These are phyloP conservation scores for Irpex lacteus DNA, from an alignment of 1,284 basidiomycete genomes.

Conservation along the genomic window DNA sequence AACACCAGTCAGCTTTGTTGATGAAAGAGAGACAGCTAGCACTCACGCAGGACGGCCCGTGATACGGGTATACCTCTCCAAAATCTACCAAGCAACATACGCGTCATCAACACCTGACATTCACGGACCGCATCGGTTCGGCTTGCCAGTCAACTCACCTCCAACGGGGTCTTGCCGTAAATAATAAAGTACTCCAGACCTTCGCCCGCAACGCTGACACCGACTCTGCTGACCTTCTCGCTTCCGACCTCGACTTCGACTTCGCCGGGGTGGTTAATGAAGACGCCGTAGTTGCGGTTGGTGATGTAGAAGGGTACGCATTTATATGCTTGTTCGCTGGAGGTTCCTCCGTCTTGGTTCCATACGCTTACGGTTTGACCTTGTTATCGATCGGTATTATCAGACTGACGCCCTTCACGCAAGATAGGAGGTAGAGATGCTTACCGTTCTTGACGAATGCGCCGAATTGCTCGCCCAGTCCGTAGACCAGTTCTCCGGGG, in stretches of 20 bases:
- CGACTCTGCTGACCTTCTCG: slow-evolving; percentile 72
- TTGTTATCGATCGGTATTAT: slow-evolving; percentile 19
- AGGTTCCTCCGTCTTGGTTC: slow-evolving; percentile 73
- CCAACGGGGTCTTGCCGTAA: slow-evolving; percentile 59
- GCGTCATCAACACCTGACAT: not conserved
- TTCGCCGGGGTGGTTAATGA: slow-evolving; percentile 77
- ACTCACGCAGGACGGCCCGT: slow-evolving; percentile 63
- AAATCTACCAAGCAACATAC: slow-evolving; percentile 37
- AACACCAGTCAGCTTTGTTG: not conserved
- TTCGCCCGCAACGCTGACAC: slow-evolving; percentile 62
- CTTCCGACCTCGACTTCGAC: slow-evolving; percentile 73
- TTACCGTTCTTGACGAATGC: slow-evolving; percentile 73
- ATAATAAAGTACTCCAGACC: slow-evolving; percentile 70
- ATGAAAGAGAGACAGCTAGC: not conserved
- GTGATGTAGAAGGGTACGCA: slow-evolving; percentile 73
- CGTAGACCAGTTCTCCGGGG: slow-evolving; percentile 71
- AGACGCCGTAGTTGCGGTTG: slow-evolving; percentile 69
- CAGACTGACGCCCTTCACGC: not conserved
- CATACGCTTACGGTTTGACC: slow-evolving; percentile 64
- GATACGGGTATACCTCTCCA: slow-evolving; percentile 61
- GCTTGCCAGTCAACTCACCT: slow-evolving; percentile 36
- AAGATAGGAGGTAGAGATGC: not conserved
- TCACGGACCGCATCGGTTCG: not conserved
- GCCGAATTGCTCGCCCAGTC: slow-evolving; percentile 72
- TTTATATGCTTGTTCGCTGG: slow-evolving; percentile 74